Evolutionary conservation across 306 rosid species (phyloP).

Genomic region (Hylodesmum podocarpum): DNA sequence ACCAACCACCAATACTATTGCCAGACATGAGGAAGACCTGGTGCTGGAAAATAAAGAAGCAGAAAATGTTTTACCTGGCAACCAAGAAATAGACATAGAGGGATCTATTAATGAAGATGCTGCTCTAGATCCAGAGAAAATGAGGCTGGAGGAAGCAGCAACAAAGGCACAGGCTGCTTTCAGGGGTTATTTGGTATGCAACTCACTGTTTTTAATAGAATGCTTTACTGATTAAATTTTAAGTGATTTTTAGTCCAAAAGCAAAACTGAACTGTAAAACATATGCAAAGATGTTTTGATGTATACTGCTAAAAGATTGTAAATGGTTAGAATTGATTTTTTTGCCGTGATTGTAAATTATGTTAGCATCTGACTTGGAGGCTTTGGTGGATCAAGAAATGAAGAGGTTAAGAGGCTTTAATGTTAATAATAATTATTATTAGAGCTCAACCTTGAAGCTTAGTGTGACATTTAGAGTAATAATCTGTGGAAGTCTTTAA

Average conservation of each 20-base stretch:
- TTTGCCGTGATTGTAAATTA: constrained; percentile 4
- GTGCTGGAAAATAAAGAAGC: constrained; percentile 56
- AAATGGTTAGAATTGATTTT: background rate
- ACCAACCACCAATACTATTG: constrained; percentile 37
- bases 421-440: background rate
- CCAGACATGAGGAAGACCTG: constrained; percentile 43
- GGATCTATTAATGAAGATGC: constrained; percentile 53
- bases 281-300: background rate
- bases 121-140: constrained; percentile 62
- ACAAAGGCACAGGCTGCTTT: constrained; percentile 92
- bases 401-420: constrained; percentile 1
- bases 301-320: background rate
- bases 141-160: constrained; percentile 84
- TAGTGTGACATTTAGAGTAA: background rate
- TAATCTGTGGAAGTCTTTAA: background rate
- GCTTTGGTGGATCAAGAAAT: background rate
- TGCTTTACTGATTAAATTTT: constrained; percentile 2
- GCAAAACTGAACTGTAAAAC: background rate
- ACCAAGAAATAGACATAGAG: constrained; percentile 53
- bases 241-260: background rate
- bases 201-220: constrained; percentile 9
- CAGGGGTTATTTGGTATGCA: constrained; percentile 89
- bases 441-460: background rate
- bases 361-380: constrained; percentile 11
- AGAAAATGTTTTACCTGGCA: constrained; percentile 45